These are phyloP conservation scores for Penicillium nucicola DNA, from an alignment of 495 filamentous ascomycete species.

Conservation along the genomic window DNA sequence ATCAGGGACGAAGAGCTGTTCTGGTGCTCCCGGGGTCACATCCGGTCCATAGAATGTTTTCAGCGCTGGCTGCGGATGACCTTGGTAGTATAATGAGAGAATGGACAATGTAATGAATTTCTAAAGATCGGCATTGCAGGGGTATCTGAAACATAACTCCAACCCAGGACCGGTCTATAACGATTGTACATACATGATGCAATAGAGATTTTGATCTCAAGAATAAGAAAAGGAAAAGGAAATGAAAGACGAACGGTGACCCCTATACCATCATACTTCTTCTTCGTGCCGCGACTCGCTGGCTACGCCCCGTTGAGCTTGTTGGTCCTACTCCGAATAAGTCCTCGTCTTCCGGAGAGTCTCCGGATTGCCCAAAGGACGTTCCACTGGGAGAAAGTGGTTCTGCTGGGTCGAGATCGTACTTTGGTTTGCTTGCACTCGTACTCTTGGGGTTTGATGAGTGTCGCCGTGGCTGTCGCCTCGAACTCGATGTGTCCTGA, in stretches of 20 bases:
- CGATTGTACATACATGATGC: conserved; percentile 8
- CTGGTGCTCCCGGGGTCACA: too few relatives aligned
- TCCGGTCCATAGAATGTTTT: too few relatives aligned
- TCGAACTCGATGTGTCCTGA: conserved; percentile 12
- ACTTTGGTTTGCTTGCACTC: background rate
- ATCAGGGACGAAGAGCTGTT: background rate
- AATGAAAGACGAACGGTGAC: background rate
- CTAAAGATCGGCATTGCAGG: conserved; percentile 2
- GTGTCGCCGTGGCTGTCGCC: conserved; percentile 33
- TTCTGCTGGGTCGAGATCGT: conserved; percentile 6
- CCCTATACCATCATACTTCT: conserved; percentile 53
- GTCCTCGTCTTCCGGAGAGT: conserved; percentile 24
- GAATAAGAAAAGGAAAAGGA: conserved; percentile 5
- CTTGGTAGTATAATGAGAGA: background rate
- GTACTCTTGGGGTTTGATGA: conserved; percentile 33
- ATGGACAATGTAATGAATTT: background rate
- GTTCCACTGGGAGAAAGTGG: background rate
- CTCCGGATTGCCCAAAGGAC: conserved; percentile 19
- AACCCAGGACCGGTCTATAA: conserved; percentile 5
- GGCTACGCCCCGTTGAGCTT: conserved; percentile 20
- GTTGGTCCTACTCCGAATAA: background rate
- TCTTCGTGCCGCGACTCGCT: conserved; percentile 39
- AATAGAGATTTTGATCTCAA: background rate
- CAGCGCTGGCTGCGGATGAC: too few relatives aligned
- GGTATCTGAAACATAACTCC: conserved; percentile 25